Evolutionary conservation across 129 eudicot genomes (phyloP).

Genomic region (Tagetes patula): DNA sequence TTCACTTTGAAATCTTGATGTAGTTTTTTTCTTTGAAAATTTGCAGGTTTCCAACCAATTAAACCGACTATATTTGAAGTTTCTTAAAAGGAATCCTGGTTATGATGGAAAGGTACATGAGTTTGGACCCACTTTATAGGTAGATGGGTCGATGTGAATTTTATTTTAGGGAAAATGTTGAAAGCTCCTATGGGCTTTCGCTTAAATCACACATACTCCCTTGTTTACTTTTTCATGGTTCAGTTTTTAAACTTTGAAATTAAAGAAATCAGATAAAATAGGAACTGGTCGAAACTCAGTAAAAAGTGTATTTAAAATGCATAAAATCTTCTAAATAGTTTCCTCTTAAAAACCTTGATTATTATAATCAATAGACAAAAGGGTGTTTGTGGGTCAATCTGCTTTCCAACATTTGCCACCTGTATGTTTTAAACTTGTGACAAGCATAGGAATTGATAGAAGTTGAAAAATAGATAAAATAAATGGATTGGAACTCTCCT

Average conservation of each 20-base stretch:
- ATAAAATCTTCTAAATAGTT: neutral
- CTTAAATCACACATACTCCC: neutral
- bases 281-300: neutral
- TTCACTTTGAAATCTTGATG: neutral
- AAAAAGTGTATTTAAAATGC: neutral
- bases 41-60: slow-evolving; percentile 89
- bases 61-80: slow-evolving; percentile 79
- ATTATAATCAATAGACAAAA: neutral
- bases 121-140: slow-evolving; percentile 5
- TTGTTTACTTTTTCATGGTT: slow-evolving; percentile 1
- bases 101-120: slow-evolving; percentile 89
- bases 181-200: neutral
- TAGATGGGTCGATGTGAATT: neutral
- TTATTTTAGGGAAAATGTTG: neutral
- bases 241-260: neutral
- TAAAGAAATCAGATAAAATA: neutral
- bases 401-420: neutral
- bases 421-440: neutral
- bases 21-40: neutral
- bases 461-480: neutral
- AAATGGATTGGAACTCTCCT: neutral
- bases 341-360: neutral
- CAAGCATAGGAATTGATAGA: neutral
- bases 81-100: slow-evolving; percentile 88
- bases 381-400: neutral